A percentile compares a stretch with the other conserved stretches of the same genome.
phyloP scores from a whole-genome alignment of 305 asterid species.

The Fraxinus angustifolia region DNA sequence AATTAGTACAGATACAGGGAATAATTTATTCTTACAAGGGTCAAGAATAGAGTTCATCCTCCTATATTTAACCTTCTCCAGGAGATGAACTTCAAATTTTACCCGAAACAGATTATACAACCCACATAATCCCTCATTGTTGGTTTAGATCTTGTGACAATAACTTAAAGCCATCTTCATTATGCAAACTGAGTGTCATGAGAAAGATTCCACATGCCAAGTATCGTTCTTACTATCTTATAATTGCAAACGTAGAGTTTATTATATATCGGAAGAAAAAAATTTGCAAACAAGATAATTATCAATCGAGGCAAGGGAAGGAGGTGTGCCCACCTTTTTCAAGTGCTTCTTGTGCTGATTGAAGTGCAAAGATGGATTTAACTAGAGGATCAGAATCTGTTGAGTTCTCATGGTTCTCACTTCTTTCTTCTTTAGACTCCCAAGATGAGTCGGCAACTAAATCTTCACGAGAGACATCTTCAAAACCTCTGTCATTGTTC shows the following conservation, averaged over 20 bases:
- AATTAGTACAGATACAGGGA: background rate
- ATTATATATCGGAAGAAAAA: constrained; percentile 12
- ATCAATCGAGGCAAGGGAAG: background rate
- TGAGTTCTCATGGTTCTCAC: constrained; percentile 40
- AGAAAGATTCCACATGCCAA: background rate
- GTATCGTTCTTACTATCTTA: background rate
- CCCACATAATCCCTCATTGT: background rate
- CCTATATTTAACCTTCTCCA: background rate
- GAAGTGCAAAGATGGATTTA: constrained; percentile 48
- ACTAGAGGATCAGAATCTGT: constrained; percentile 45
- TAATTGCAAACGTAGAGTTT: background rate
- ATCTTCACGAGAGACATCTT: constrained; percentile 43
- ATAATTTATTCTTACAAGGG: background rate
- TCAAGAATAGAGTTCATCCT: background rate
- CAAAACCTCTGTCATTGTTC: constrained; percentile 41
- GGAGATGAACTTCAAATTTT: background rate
- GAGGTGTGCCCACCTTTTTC: constrained; percentile 45
- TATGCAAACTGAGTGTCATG: too few species aligned
- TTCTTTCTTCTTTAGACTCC: constrained; percentile 45
- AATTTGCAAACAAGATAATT: constrained; percentile 6
- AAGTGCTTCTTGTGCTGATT: constrained; percentile 55
- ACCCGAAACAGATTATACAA: background rate
- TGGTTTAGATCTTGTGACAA: background rate
- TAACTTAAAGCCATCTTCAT: background rate
- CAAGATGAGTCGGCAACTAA: constrained; percentile 52